Evolutionary conservation across 1,284 basidiomycete genomes (phyloP).

Genomic region (Cryptococcus amylolentus): DNA sequence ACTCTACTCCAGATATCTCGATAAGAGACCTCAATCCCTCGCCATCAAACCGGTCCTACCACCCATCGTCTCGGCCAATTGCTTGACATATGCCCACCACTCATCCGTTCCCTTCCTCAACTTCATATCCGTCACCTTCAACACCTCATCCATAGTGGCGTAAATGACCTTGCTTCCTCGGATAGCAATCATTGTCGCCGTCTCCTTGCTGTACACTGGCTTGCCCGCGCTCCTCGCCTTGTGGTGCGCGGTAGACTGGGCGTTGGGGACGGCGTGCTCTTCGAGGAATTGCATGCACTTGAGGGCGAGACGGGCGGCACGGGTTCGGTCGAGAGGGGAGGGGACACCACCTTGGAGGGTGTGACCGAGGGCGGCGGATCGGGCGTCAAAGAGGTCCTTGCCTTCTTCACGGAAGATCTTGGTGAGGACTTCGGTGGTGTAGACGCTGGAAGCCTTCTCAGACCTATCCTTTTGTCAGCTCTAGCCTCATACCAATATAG

Average conservation of each 20-base stretch:
- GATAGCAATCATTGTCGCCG: conserved; percentile 87
- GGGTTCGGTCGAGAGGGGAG: conserved; percentile 86
- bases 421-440: conserved; percentile 87
- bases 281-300: conserved; percentile 95
- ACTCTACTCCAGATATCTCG: background rate
- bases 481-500: background rate
- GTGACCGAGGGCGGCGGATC: conserved; percentile 90
- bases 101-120: conserved; percentile 72
- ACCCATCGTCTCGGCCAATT: conserved; percentile 66
- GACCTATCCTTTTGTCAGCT: conserved; percentile 55
- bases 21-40: conserved; percentile 1
- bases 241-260: conserved; percentile 18
- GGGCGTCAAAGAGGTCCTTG: conserved; percentile 83
- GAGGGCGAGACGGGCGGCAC: conserved; percentile 82
- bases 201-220: conserved; percentile 31
- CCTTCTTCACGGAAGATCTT: conserved; percentile 96
- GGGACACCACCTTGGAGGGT: conserved; percentile 94
- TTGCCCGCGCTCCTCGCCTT: background rate
- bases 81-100: conserved; percentile 76
- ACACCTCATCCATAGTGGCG: conserved; percentile 79
- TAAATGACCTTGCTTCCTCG: conserved; percentile 74
- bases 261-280: conserved; percentile 59
- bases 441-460: conserved; percentile 81
- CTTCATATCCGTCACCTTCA: conserved; percentile 82
- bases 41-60: conserved; percentile 41